Conservation (phyloP, 176 grass and related monocot species). For the Echinochloa phyllopogon region DNA sequence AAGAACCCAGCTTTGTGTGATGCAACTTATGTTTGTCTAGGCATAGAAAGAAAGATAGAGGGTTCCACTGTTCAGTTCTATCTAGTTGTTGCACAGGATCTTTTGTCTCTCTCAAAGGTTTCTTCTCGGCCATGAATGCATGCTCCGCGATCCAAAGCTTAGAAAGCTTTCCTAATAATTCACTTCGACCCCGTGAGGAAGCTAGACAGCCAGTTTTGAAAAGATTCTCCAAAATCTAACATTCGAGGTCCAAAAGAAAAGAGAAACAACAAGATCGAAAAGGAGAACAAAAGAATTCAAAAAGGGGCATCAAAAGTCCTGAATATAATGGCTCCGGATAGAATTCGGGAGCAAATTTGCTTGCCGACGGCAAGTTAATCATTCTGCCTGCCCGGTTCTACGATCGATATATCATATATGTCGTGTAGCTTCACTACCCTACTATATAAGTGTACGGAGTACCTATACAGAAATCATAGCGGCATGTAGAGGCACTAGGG, state of each 20-base stretch:
- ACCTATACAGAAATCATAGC: not conserved
- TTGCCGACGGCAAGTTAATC: not conserved
- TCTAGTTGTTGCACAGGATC: slow-evolving; percentile 19
- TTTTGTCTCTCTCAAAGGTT: slow-evolving; percentile 4
- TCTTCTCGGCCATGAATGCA: not conserved
- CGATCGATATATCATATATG: not conserved
- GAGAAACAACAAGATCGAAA: not conserved
- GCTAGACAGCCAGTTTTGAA: slow-evolving; percentile 3
- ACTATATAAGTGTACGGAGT: not conserved
- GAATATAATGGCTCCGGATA: not conserved
- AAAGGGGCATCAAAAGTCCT: not conserved
- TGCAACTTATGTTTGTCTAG: slow-evolving; percentile 9
- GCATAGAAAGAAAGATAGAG: not conserved
- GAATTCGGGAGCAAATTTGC: not conserved
- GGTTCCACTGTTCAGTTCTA: slow-evolving; percentile 1
- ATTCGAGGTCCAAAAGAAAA: slow-evolving; percentile 36
- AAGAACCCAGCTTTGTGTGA: slow-evolving; percentile 22
- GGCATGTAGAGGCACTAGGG: not conserved
- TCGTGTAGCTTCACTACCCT: not conserved
- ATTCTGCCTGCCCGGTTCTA: not conserved
- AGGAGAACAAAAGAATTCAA: slow-evolving; percentile 5
- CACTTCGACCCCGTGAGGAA: not conserved
- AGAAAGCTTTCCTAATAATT: not conserved
- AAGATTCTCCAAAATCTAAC: slow-evolving; percentile 30
- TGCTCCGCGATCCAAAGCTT: not conserved